phyloP scores from a whole-genome alignment of 352 stramenopile genomes.

The Phytophthora pseudosyringae region DNA sequence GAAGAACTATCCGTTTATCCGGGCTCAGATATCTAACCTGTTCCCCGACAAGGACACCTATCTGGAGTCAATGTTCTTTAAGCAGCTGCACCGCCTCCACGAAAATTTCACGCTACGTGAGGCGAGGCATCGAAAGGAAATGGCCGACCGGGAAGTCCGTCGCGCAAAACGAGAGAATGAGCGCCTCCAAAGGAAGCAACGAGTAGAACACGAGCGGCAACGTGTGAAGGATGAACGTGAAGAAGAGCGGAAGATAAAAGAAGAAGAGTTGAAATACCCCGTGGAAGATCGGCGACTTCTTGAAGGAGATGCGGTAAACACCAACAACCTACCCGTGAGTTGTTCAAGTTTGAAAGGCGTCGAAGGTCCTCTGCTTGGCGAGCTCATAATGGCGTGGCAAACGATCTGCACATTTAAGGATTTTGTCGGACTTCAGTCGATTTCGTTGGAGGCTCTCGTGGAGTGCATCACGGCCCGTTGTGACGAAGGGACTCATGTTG shows the following conservation, averaged over 20 bases:
- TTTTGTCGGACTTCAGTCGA: conserved; percentile 65
- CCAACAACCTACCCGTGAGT: conserved; percentile 45
- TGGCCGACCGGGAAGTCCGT: conserved; percentile 67
- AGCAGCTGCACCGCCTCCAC: conserved; percentile 76
- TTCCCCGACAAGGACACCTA: conserved; percentile 80
- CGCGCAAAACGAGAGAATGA: conserved; percentile 69
- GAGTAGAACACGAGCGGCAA: conserved; percentile 54
- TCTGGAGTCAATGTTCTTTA: conserved; percentile 88
- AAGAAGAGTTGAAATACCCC: conserved; percentile 70
- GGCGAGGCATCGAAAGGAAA: conserved; percentile 61
- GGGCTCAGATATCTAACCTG: conserved; percentile 77
- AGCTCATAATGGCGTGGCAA: conserved; percentile 84
- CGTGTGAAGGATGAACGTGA: conserved; percentile 61
- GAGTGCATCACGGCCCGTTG: conserved; percentile 55
- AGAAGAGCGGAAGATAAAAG: conserved; percentile 65
- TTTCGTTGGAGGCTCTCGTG: conserved; percentile 69
- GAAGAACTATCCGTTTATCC: conserved; percentile 86
- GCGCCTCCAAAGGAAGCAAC: conserved; percentile 49
- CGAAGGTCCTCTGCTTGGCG: conserved; percentile 63
- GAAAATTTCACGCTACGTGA: conserved; percentile 69
- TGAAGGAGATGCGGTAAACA: conserved; percentile 38
- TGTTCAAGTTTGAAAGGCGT: conserved; percentile 55
- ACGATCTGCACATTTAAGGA: conserved; percentile 78
- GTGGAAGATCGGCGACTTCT: conserved; percentile 77
- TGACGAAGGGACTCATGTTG: conserved; percentile 52